phyloP scores from a whole-genome alignment of 1,139 yeast genomes.

The Kodamaea alishanica region DNA sequence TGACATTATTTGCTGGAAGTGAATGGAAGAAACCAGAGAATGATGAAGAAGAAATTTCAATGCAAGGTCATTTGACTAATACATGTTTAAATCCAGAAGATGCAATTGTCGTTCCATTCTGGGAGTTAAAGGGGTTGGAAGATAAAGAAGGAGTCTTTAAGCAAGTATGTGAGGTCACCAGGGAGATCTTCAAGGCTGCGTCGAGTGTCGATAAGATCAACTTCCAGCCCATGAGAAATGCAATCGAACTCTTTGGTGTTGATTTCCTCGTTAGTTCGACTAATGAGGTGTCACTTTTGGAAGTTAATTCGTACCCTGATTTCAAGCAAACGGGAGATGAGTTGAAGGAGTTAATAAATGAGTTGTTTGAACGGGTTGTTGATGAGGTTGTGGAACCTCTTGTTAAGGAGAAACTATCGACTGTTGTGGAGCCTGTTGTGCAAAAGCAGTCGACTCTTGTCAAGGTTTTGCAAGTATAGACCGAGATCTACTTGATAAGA shows the following conservation, averaged over 20 bases:
- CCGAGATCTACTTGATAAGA: too few species aligned
- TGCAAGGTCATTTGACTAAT: slow-evolving; percentile 81
- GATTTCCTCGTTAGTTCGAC: slow-evolving; percentile 73
- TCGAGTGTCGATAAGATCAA: slow-evolving; percentile 73
- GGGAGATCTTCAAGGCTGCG: slow-evolving; percentile 83
- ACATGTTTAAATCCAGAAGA: slow-evolving; percentile 75
- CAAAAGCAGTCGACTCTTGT: slow-evolving; percentile 6
- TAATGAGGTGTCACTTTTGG: slow-evolving; percentile 58
- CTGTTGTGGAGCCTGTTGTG: too few species aligned
- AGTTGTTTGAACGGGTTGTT: slow-evolving; percentile 51
- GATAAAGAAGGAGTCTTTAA: slow-evolving; percentile 42
- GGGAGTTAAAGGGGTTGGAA: slow-evolving; percentile 49
- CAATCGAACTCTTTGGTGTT: slow-evolving; percentile 82
- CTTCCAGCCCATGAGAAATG: slow-evolving; percentile 82
- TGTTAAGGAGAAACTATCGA: slow-evolving; percentile 3
- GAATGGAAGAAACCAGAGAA: slow-evolving; percentile 42
- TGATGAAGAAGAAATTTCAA: slow-evolving; percentile 34
- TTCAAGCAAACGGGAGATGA: slow-evolving; percentile 90
- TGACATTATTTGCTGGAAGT: slow-evolving; percentile 72
- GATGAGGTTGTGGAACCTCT: slow-evolving; percentile 14
- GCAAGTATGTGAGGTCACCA: slow-evolving; percentile 58
- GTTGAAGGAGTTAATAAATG: slow-evolving; percentile 60
- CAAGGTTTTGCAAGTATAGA: slow-evolving; percentile 6
- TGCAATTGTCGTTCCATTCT: slow-evolving; percentile 63
- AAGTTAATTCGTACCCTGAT: slow-evolving; percentile 92